Evolutionary conservation across 345 rosid genomes (phyloP).

Genomic region (Combretum micranthum): DNA sequence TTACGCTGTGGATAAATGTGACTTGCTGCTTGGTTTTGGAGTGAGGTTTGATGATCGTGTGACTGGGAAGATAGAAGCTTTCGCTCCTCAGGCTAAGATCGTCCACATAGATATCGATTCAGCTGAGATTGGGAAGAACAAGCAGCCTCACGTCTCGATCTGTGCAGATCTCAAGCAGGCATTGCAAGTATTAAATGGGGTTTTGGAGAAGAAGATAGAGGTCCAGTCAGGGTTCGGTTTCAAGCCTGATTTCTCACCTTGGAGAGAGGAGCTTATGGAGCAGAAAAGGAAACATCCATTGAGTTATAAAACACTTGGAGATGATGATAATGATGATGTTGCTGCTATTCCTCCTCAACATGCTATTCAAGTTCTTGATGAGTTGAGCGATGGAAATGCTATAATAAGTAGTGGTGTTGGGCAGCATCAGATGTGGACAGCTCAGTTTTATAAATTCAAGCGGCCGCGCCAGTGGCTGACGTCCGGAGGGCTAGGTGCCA

Average conservation of each 20-base stretch:
- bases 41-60: slow-evolving; percentile 98
- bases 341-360: slow-evolving; percentile 91
- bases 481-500: slow-evolving; percentile 89
- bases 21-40: slow-evolving; percentile 85
- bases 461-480: slow-evolving; percentile 90
- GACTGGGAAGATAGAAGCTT: slow-evolving; percentile 91
- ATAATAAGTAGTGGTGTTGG: slow-evolving; percentile 95
- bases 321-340: too few species aligned
- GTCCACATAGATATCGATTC: slow-evolving; percentile 94
- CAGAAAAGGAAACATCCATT: slow-evolving; percentile 65
- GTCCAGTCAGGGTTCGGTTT: too few species aligned
- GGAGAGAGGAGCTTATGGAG: slow-evolving; percentile 72
- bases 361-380: slow-evolving; percentile 82
- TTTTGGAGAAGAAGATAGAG: slow-evolving; percentile 44
- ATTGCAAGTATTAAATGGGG: slow-evolving; percentile 55
- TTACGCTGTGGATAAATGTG: slow-evolving; percentile 82
- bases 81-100: slow-evolving; percentile 89
- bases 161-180: slow-evolving; percentile 86
- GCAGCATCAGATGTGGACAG: slow-evolving; percentile 99
- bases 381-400: slow-evolving; percentile 73
- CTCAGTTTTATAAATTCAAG: slow-evolving; percentile 86
- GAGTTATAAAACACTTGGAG: slow-evolving; percentile 65
- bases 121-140: slow-evolving; percentile 96
- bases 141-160: slow-evolving; percentile 88
- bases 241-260: slow-evolving; percentile 50